A percentile compares a stretch with the other conserved stretches of the same genome.
phyloP scores from a whole-genome alignment of 106 monocot species.

The Acorus calamus region DNA sequence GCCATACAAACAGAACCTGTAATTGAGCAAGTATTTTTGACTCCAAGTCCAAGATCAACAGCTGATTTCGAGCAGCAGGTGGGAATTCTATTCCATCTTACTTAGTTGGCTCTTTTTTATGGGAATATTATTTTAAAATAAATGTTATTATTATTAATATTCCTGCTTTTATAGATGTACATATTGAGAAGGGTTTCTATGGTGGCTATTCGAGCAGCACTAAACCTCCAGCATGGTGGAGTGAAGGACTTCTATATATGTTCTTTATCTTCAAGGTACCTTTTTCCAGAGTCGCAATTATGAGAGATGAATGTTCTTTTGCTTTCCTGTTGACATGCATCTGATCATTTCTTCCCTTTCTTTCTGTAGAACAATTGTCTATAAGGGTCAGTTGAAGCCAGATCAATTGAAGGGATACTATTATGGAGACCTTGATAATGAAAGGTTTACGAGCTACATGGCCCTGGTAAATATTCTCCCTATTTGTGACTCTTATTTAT shows the following conservation, averaged over 20 bases:
- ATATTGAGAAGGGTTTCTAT: slow-evolving; percentile 85
- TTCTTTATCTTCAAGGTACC: slow-evolving; percentile 82
- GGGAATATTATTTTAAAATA: not conserved
- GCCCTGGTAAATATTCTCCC: slow-evolving; percentile 80
- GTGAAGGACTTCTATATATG: slow-evolving; percentile 89
- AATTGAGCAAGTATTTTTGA: slow-evolving; percentile 91
- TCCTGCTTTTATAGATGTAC: slow-evolving; percentile 54
- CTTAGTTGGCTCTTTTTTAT: not conserved
- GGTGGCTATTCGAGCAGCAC: slow-evolving; percentile 77
- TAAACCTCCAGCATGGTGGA: slow-evolving; percentile 69
- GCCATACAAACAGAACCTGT: slow-evolving; percentile 83
- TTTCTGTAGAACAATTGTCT: slow-evolving; percentile 75
- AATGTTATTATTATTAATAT: not conserved
- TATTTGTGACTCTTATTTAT: slow-evolving; percentile 29
- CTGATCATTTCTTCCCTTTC: not conserved
- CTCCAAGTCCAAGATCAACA: slow-evolving; percentile 47
- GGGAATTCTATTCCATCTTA: not conserved
- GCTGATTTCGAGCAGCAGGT: slow-evolving; percentile 98
- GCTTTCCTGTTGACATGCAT: not conserved
- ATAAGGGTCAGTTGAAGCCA: slow-evolving; percentile 96
- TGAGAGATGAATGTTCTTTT: too few relatives aligned
- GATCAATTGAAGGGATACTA: slow-evolving; percentile 76
- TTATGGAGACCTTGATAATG: slow-evolving; percentile 90
- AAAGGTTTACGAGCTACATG: slow-evolving; percentile 97
- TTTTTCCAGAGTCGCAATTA: not conserved